These are phyloP conservation scores for Daldinia eschscholtzii DNA, from an alignment of 2,329 filamentous ascomycete species.

Conservation along the genomic window DNA sequence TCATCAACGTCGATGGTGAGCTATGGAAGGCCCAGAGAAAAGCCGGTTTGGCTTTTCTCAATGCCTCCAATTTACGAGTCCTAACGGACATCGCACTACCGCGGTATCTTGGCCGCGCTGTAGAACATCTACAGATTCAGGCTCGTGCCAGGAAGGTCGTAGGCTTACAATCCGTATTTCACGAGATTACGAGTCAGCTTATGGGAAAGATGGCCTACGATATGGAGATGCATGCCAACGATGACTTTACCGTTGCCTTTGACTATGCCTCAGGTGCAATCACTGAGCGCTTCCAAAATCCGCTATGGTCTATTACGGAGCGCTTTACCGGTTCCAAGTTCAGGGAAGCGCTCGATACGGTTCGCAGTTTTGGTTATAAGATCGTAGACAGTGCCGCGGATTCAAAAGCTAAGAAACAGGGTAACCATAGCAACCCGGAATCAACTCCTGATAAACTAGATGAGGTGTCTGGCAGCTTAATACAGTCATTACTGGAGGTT, in stretches of 20 bases:
- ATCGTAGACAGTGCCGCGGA: conserved; percentile 68
- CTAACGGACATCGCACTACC: conserved; percentile 71
- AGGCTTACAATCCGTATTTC: conserved; percentile 71
- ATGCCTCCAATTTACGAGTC: conserved; percentile 66
- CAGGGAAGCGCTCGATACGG: conserved; percentile 61
- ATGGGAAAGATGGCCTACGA: conserved; percentile 78
- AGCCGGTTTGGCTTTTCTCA: conserved; percentile 71
- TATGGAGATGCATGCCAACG: conserved; percentile 74
- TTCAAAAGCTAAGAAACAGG: conserved; percentile 52
- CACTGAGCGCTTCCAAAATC: conserved; percentile 74
- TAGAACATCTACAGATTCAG: conserved; percentile 55
- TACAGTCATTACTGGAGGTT: conserved; percentile 70
- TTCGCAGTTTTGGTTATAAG: conserved; percentile 67
- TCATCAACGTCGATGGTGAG: conserved; percentile 75
- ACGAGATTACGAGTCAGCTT: conserved; percentile 73
- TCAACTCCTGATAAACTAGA: conserved; percentile 51
- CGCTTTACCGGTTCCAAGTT: conserved; percentile 63
- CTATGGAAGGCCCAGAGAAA: conserved; percentile 73
- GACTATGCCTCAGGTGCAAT: conserved; percentile 72
- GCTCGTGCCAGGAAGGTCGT: conserved; percentile 53
- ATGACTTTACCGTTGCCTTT: conserved; percentile 71
- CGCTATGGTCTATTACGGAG: conserved; percentile 72
- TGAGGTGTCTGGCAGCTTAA: conserved; percentile 66
- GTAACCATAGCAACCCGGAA: conserved; percentile 14
- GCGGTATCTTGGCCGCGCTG: conserved; percentile 61